Evolutionary conservation across 192 early-diverging fungal species (phyloP).

Genomic region (Podochytrium sp.): DNA sequence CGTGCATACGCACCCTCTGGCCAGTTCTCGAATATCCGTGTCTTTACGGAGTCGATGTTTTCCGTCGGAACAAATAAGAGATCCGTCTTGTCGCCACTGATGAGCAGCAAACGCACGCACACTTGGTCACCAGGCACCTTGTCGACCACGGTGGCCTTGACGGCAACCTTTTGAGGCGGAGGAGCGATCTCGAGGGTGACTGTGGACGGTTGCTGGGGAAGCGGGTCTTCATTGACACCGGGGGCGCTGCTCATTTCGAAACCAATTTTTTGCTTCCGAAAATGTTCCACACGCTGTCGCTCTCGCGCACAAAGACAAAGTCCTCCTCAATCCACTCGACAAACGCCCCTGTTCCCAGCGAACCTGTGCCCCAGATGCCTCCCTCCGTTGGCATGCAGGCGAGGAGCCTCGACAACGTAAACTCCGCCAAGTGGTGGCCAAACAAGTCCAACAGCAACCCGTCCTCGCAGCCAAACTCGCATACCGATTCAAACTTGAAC

Average conservation of each 20-base stretch:
- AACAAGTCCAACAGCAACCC: not conserved
- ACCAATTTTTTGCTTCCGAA: not conserved
- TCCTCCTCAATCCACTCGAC: not conserved
- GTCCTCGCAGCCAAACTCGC: too few relatives aligned
- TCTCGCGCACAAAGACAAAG: not conserved
- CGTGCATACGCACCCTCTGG: slow-evolving; percentile 31
- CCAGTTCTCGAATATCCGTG: slow-evolving; percentile 37
- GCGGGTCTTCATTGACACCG: too few relatives aligned
- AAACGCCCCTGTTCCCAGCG: not conserved
- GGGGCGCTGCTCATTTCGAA: too few relatives aligned
- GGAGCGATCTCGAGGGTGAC: not conserved
- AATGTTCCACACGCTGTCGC: too few relatives aligned
- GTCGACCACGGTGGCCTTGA: slow-evolving; percentile 39
- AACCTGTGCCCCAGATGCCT: not conserved
- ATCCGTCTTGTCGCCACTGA: slow-evolving; percentile 44
- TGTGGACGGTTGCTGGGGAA: not conserved
- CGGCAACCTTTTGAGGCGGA: not conserved
- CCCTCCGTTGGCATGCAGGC: too few relatives aligned
- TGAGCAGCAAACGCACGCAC: slow-evolving; percentile 50
- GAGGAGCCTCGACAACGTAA: not conserved
- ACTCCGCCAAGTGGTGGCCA: not conserved
- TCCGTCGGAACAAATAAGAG: slow-evolving; percentile 35
- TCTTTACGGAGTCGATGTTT: slow-evolving; percentile 36
- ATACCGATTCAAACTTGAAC: not conserved
- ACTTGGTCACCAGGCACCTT: slow-evolving; percentile 45